phyloP scores from a whole-genome alignment of 805 yeast species.

The Kuraishia borneana region DNA sequence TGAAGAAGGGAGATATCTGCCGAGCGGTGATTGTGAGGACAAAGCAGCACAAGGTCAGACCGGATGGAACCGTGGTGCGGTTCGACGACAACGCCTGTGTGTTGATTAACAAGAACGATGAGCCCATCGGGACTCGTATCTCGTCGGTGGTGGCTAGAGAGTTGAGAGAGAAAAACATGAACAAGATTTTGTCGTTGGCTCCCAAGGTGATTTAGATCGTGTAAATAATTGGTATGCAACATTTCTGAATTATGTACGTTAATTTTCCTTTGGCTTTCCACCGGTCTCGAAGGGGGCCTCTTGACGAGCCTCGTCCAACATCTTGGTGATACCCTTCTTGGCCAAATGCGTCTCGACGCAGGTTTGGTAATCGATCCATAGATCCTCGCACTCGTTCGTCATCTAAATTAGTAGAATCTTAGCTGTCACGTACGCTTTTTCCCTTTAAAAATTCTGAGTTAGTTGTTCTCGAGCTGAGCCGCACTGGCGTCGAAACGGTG shows the following conservation, averaged over 20 bases:
- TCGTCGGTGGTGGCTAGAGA: constrained; percentile 87
- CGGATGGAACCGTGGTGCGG: constrained; percentile 77
- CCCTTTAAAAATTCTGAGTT: constrained; percentile 47
- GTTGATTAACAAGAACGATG: constrained; percentile 76
- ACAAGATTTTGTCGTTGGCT: constrained; percentile 83
- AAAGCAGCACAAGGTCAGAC: constrained; percentile 55
- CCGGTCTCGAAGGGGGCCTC: constrained; percentile 82
- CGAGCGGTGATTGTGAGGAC: constrained; percentile 95
- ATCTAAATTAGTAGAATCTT: constrained; percentile 16
- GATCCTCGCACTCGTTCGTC: constrained; percentile 81
- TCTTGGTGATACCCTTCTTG: constrained; percentile 67
- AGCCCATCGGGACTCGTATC: constrained; percentile 92
- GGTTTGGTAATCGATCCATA: constrained; percentile 82
- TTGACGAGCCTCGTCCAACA: constrained; percentile 79
- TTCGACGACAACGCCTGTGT: constrained; percentile 98
- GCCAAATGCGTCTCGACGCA: constrained; percentile 66
- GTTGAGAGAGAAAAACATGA: constrained; percentile 69
- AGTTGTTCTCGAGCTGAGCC: neutral
- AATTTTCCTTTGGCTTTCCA: constrained; percentile 26
- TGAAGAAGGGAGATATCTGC: constrained; percentile 89
- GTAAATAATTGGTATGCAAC: neutral
- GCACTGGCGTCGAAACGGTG: neutral
- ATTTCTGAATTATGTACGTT: neutral
- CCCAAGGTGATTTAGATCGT: constrained; percentile 55
- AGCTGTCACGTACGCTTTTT: constrained; percentile 24